Percentiles rank a stretch among this genome's conserved stretches.
These are phyloP conservation scores for Lentinula aciculospora DNA, from an alignment of 768 basidiomycete species.

Conservation along the genomic window DNA sequence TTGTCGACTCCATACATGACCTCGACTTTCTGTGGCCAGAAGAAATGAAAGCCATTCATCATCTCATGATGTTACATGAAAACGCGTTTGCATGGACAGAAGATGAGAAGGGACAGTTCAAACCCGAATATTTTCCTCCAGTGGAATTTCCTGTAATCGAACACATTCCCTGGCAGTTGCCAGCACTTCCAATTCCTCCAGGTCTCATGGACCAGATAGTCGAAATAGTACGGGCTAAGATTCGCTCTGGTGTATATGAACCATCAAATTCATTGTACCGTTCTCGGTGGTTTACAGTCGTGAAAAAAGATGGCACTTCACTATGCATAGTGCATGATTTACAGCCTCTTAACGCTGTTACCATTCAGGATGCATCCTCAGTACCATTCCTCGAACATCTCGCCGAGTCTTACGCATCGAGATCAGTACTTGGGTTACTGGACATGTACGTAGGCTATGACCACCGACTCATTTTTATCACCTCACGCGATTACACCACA, in stretches of 20 bases:
- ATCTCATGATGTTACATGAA: conserved; percentile 8
- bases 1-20: background rate
- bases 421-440: conserved; percentile 1
- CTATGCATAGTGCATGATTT: conserved; percentile 19
- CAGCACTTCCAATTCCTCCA: conserved; percentile 13
- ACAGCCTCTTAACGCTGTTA: conserved; percentile 20
- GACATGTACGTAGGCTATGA: conserved; percentile 23
- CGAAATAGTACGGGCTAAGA: conserved; percentile 11
- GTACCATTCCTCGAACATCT: conserved; percentile 12
- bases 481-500: conserved; percentile 27
- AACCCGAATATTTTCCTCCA: conserved; percentile 13
- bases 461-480: conserved; percentile 9
- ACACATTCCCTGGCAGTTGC: background rate
- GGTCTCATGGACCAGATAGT: conserved; percentile 11
- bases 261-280: conserved; percentile 12
- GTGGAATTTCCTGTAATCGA: conserved; percentile 11
- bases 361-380: conserved; percentile 15
- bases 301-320: conserved; percentile 15
- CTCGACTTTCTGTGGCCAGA: background rate
- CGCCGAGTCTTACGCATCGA: conserved; percentile 10
- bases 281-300: conserved; percentile 9
- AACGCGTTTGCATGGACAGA: conserved; percentile 21
- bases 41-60: background rate
- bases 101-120: conserved; percentile 16
- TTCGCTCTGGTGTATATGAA: conserved; percentile 13